Base-by-base conservation (phyloP, 768 basidiomycete species). In the Rhodotorula sphaerocarpa region DNA sequence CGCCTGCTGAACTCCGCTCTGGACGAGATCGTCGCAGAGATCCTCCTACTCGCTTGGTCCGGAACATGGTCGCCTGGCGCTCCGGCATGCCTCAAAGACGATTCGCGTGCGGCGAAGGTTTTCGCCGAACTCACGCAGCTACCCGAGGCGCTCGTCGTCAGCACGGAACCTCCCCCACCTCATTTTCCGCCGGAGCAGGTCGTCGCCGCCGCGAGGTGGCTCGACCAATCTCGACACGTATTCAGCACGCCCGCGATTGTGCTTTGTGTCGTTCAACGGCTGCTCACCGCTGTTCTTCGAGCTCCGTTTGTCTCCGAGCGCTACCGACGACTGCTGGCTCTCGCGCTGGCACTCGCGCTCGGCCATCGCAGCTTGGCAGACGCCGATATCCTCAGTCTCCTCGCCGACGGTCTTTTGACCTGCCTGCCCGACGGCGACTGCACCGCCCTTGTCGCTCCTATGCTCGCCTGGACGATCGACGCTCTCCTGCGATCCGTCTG, bases 251-350 rank as follows among this genome's bases (percentile, higher is more conserved):
- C 77, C n/a, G 81, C 82, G 52, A 82, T 57, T 18, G 52, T 84
- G 7, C 91, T 88, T 73, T 88, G 91, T 63, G 80, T 88, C 57
- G 74, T 89, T 31, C 85, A 86, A 61, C 81, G 82, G 54, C 78
- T 93, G 20, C 83, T 92, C 65, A 79, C 83, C 9, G 79, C 80
- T 44, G 76, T 90, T 14, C 81, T 87, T 61, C 74, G 76, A 15
- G 82, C 83, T 0, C 84, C 84, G 25, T 79, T 95, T 43, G 80
- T 93, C 64, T 87, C 88, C 73, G 89, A 93, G 73, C 88, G 92
- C 72, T 75, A 83, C 44, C 83, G 92, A 18, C 76, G 85, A 33
- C 72, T 91, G 44, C 85, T 88, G 58, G 81, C 83, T 3, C 76
- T 93, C 48, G 82, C 82, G 31, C 75, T 96, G 33, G 85, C 88